Conservation (phyloP, 306 rosid species). For the Prunus padus region DNA sequence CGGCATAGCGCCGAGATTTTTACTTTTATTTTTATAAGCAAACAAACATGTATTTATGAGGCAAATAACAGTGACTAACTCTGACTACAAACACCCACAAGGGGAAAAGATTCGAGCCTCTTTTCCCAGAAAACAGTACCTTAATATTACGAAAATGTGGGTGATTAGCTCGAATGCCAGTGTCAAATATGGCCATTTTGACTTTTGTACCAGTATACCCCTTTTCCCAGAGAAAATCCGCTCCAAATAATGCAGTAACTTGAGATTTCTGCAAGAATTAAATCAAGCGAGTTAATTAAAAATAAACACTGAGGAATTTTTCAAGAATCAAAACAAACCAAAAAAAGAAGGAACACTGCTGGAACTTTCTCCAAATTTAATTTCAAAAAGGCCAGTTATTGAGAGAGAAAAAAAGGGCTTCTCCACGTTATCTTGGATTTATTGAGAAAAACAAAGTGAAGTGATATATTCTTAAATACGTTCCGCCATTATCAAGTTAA, state of each 20-base stretch:
- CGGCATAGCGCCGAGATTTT: background rate
- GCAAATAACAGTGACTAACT: background rate
- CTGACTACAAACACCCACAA: background rate
- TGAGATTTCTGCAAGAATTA: slow-evolving; percentile 67
- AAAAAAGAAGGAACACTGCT: background rate
- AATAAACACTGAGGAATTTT: background rate
- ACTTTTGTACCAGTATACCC: slow-evolving; percentile 88
- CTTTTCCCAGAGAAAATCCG: slow-evolving; percentile 73
- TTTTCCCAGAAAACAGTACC: slow-evolving; percentile 43
- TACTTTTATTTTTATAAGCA: background rate
- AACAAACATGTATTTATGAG: background rate
- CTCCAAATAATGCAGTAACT: slow-evolving; percentile 90
- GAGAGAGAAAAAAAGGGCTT: fast-evolving
- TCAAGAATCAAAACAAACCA: background rate
- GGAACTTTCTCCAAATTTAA: background rate
- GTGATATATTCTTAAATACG: background rate
- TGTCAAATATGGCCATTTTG: slow-evolving; percentile 97
- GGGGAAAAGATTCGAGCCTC: background rate
- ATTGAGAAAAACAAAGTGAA: background rate
- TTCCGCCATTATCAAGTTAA: background rate
- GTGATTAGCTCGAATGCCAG: slow-evolving; percentile 89
- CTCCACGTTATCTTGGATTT: background rate
- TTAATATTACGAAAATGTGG: slow-evolving; percentile 92
- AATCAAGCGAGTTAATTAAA: slow-evolving; percentile 17
- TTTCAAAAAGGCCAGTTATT: background rate